Percentiles rank a stretch among this genome's conserved stretches.
Conservation (phyloP, 495 filamentous ascomycete species). For the Sphaerosporella brunnea region DNA sequence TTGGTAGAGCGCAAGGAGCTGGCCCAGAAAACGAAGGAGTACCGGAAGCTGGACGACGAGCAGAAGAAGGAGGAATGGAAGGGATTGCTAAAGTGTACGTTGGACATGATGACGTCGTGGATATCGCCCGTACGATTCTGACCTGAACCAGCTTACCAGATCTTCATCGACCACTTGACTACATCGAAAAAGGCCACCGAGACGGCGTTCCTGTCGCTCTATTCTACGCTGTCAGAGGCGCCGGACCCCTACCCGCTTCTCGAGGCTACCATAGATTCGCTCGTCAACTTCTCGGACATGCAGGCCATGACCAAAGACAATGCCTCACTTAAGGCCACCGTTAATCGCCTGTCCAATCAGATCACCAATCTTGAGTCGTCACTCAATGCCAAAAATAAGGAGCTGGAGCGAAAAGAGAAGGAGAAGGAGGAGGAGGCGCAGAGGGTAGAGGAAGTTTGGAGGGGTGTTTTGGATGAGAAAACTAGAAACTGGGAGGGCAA, state of each 20-base stretch:
- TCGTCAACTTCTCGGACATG: conserved; percentile 30
- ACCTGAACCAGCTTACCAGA: conserved; percentile 89
- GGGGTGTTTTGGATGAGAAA: conserved; percentile 82
- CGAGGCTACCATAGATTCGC: conserved; percentile 86
- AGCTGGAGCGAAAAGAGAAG: conserved; percentile 39
- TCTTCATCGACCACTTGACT: conserved; percentile 87
- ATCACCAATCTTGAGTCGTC: conserved; percentile 50
- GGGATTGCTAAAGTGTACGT: conserved; percentile 61
- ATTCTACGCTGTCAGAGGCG: conserved; percentile 83
- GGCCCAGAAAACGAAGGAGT: conserved; percentile 97
- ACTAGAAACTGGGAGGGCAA: conserved; percentile 92
- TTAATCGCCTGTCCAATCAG: conserved; percentile 71
- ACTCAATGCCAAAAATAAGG: conserved; percentile 20
- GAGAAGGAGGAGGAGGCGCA: conserved; percentile 54
- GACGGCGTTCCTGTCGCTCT: conserved; percentile 76
- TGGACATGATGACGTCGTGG: too few species aligned
- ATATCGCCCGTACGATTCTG: too few species aligned
- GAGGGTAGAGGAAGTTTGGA: conserved; percentile 80
- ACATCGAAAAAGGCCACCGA: conserved; percentile 86
- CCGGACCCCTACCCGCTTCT: conserved; percentile 93
- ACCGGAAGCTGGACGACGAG: conserved; percentile 82
- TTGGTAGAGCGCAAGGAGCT: conserved; percentile 90
- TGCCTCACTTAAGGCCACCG: conserved; percentile 59
- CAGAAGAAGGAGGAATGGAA: conserved; percentile 78
- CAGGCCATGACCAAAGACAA: conserved; percentile 56